Evolutionary conservation across 2,329 filamentous ascomycete species (phyloP).

Genomic region (Raffaelea ambrosiae): DNA sequence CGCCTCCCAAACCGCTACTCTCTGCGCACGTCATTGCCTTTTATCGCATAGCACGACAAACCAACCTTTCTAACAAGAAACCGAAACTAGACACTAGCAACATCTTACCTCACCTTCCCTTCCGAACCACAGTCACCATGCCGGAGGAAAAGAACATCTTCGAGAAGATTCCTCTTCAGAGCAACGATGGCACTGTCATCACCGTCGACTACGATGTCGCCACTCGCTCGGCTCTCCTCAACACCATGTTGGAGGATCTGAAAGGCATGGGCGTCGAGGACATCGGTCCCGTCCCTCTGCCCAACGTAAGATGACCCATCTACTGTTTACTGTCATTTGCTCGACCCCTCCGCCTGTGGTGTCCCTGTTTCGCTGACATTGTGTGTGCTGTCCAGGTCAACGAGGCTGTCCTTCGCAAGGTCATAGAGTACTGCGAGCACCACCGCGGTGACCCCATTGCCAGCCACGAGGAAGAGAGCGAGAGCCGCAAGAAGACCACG

Average conservation of each 20-base stretch:
- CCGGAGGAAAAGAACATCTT: constrained; percentile 17
- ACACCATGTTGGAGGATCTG: constrained; percentile 96
- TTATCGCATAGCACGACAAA: too few species aligned
- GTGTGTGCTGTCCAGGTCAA: too few species aligned
- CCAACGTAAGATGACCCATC: constrained; percentile 68
- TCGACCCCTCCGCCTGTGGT: too few species aligned
- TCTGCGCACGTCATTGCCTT: too few species aligned
- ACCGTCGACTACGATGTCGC: constrained; percentile 67
- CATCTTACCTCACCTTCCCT: too few species aligned
- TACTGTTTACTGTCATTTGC: too few species aligned
- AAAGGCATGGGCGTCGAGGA: constrained; percentile 33
- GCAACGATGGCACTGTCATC: constrained; percentile 41
- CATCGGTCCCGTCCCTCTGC: constrained; percentile 69
- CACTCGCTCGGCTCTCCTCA: constrained; percentile 89
- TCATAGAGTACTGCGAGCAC: constrained; percentile 96
- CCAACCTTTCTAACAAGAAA: too few species aligned
- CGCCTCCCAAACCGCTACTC: too few species aligned
- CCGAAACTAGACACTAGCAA: too few species aligned
- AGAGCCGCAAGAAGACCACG: constrained; percentile 94
- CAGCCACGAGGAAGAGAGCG: constrained; percentile 78
- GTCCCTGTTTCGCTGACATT: constrained; percentile 4
- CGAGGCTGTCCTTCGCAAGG: constrained; percentile 87
- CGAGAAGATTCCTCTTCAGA: constrained; percentile 39
- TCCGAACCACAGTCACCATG: too few species aligned
- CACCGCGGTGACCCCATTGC: constrained; percentile 84